These are phyloP conservation scores for Silene conica DNA, from an alignment of 148 eudicot genomes.

Conservation along the genomic window DNA sequence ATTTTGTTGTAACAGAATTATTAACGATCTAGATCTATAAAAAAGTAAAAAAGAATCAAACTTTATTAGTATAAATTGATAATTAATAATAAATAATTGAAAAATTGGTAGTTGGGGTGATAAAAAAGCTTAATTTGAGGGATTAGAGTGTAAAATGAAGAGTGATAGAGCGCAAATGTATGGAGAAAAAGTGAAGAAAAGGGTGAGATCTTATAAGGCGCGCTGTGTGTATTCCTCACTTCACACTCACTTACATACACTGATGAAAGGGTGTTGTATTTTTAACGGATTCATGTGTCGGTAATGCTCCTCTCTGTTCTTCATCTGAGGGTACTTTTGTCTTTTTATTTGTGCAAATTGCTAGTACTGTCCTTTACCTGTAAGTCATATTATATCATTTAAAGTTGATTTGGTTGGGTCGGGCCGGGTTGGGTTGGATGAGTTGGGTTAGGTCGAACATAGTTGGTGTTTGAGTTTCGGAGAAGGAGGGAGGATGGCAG, in stretches of 20 bases:
- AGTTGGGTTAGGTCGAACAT: too few relatives aligned
- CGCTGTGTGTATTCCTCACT: slow-evolving; percentile 13
- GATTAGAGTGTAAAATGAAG: slow-evolving; percentile 8
- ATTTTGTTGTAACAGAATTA: neutral
- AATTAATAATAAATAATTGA: neutral
- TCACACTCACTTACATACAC: slow-evolving; percentile 7
- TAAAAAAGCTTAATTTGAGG: neutral
- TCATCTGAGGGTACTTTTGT: slow-evolving; percentile 13
- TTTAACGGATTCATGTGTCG: slow-evolving; percentile 16
- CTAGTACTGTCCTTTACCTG: neutral
- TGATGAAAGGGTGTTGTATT: slow-evolving; percentile 5
- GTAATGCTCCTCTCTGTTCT: slow-evolving; percentile 9
- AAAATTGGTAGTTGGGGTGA: neutral
- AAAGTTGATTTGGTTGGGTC: too few relatives aligned
- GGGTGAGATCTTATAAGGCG: slow-evolving; percentile 17
- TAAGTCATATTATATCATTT: neutral
- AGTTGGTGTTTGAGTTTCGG: too few relatives aligned
- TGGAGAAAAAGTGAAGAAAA: neutral
- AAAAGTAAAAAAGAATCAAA: neutral
- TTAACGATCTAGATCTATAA: slow-evolving; percentile 11
- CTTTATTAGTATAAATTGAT: neutral
- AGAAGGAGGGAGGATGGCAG: too few relatives aligned
- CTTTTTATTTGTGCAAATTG: neutral
- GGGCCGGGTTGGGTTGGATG: too few relatives aligned
- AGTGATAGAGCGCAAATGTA: slow-evolving; percentile 23